Conservation (phyloP, 2,329 filamentous ascomycete species). For the Alternaria ventricosa region DNA sequence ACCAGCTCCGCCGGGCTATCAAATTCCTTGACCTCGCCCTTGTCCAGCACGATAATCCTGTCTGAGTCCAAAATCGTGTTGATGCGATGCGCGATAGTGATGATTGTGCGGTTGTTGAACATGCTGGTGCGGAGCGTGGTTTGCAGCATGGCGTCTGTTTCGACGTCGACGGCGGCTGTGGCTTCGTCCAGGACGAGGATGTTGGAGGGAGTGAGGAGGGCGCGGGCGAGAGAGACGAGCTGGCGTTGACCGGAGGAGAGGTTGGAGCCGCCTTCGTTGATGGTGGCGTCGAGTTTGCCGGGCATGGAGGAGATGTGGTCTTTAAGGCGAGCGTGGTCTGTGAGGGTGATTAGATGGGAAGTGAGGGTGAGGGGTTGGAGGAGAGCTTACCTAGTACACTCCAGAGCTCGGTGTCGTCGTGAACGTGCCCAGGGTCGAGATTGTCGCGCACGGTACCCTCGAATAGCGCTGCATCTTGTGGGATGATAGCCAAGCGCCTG, state of each 20-base stretch:
- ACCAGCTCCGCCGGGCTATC: slow-evolving; percentile 83
- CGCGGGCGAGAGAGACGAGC: slow-evolving; percentile 89
- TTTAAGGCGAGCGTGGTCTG: slow-evolving; percentile 91
- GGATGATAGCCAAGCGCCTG: slow-evolving; percentile 91
- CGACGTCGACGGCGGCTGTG: slow-evolving; percentile 76
- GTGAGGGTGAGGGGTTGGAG: no score
- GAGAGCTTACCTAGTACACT: slow-evolving; percentile 79
- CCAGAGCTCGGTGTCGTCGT: slow-evolving; percentile 97
- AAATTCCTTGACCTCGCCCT: slow-evolving; percentile 89
- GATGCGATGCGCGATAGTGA: slow-evolving; percentile 97
- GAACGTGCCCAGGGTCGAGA: slow-evolving; percentile 89
- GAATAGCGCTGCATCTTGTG: slow-evolving; percentile 95
- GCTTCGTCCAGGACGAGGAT: slow-evolving; percentile 97
- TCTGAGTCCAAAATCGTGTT: slow-evolving; percentile 93
- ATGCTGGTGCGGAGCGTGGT: slow-evolving; percentile 67
- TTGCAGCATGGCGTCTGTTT: slow-evolving; percentile 71
- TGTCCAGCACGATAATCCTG: slow-evolving; percentile 90
- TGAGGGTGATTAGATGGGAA: slow-evolving; percentile 27
- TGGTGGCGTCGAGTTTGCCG: slow-evolving; percentile 85
- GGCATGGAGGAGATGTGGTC: slow-evolving; percentile 87
- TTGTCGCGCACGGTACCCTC: slow-evolving; percentile 94
- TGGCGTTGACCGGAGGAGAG: slow-evolving; percentile 94
- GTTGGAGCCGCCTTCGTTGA: slow-evolving; percentile 96
- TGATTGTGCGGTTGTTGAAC: slow-evolving; percentile 93
- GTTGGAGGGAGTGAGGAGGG: slow-evolving; percentile 92